Conservation (phyloP, 257 asterid genomes). For the Solanum phureja region DNA sequence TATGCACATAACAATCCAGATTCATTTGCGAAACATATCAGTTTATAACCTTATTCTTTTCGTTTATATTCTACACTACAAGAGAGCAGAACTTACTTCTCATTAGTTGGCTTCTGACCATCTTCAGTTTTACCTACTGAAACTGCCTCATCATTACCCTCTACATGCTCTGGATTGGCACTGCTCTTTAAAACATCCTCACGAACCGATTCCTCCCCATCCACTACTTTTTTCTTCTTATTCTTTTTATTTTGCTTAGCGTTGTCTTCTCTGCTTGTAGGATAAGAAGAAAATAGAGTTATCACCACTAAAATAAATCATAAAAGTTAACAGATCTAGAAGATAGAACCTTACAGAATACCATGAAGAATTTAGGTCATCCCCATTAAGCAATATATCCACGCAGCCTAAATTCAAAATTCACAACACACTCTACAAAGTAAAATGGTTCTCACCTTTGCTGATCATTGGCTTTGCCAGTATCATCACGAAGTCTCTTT, state of each 20-base stretch:
- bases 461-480: conserved; percentile 25
- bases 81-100: conserved; percentile 38
- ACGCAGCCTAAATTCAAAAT: background rate
- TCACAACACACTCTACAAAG: background rate
- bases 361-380: background rate
- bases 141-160: conserved; percentile 15
- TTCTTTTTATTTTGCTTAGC: conserved; percentile 43
- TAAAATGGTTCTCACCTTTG: conserved; percentile 32
- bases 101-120: conserved; percentile 27
- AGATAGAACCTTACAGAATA: background rate
- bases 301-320: background rate
- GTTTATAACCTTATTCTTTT: background rate
- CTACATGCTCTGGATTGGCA: background rate
- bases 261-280: conserved; percentile 7
- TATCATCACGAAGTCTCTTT: conserved; percentile 51
- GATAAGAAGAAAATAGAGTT: background rate
- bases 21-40: background rate
- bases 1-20: background rate
- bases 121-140: conserved; percentile 29
- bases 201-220: conserved; percentile 21
- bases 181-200: conserved; percentile 13
- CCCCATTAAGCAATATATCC: background rate
- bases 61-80: background rate
- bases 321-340: background rate
- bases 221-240: conserved; percentile 45